Evolutionary conservation across 148 eudicot species (phyloP), one percentile per base, ranked within the genome.

Genomic region (Fagopyrum homotropicum): DNA sequence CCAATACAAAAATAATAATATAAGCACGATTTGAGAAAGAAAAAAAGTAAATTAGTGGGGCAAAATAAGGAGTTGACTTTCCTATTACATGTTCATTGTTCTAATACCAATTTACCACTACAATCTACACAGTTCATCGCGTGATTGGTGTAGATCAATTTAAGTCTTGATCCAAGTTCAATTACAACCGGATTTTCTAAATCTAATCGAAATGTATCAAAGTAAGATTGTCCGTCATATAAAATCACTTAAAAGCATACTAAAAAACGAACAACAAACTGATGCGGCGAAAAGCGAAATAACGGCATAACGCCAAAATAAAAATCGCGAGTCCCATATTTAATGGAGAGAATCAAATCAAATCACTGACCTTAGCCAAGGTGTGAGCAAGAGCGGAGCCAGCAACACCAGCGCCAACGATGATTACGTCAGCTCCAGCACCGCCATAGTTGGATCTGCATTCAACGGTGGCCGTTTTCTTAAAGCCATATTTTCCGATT

Each of bases 311-410:
- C 3, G 43, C 5, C 12, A 61, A 8, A 61, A 61, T 22, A 0
- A 64, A 64, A 64, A 29, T 64, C 70, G 70, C 12, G 3, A 4
- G 69, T 61, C 6, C 44, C 16, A 12, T 22, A 9, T 26, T 29
- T 4, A 29, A 3, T 30, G 6, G 22, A 64, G n/a, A 40, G 46
- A 5, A 7, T 64, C 3, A 40, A 5, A 7, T 64, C 3, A 40
- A 40, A 64, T 7, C 15, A 71, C 55, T 19, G 70, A 90, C 96
- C 98, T 90, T 90, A 76, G 91, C 98, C 43, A 92, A 89, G 43
- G 98, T 92, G 69, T 92, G 86, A 82, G 95, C 97, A 60, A 92
- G 91, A 16, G 93, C 97, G 71, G 97, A 90, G 43, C 97, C 97
- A 9, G 97, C 97, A 29, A 92, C 97, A 19, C 97, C 97, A 64